Percentiles rank a stretch among this genome's conserved stretches.
These are phyloP conservation scores for Flammula alnicola DNA, from an alignment of 1,284 basidiomycete genomes.

Conservation along the genomic window DNA sequence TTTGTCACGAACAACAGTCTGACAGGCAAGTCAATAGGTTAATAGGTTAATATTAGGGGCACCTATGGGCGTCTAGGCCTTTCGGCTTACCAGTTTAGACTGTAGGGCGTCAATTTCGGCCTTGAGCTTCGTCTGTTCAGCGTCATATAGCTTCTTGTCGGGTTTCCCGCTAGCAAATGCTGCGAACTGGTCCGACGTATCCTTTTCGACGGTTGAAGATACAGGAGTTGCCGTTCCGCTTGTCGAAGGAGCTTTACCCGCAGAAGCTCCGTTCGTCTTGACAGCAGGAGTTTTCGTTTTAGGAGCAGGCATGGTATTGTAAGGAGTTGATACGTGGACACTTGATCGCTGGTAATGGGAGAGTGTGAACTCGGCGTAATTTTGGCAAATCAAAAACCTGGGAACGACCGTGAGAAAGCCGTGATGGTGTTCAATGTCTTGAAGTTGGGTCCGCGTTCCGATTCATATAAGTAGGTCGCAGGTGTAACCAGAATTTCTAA, in stretches of 20 bases:
- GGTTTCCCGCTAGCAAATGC: constrained; percentile 61
- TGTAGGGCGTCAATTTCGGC: constrained; percentile 84
- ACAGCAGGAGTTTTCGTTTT: constrained; percentile 55
- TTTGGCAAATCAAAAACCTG: constrained; percentile 29
- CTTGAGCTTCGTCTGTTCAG: constrained; percentile 84
- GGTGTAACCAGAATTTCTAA: too few relatives aligned
- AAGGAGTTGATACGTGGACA: constrained; percentile 30
- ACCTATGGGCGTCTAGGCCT: neutral
- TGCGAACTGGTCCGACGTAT: constrained; percentile 47
- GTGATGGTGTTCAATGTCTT: neutral
- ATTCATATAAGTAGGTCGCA: too few relatives aligned
- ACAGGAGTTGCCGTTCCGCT: constrained; percentile 56
- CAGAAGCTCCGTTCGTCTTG: constrained; percentile 48
- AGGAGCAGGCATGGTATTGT: constrained; percentile 47
- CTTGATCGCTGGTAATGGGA: constrained; percentile 15
- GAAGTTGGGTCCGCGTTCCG: neutral
- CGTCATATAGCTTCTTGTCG: constrained; percentile 81
- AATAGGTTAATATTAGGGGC: neutral
- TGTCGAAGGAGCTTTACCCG: constrained; percentile 44
- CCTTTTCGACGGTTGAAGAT: constrained; percentile 44
- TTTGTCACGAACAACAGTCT: constrained; percentile 84
- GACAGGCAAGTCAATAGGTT: constrained; percentile 9
- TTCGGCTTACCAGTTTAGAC: constrained; percentile 70
- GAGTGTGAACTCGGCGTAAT: constrained; percentile 24
- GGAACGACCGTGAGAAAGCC: constrained; percentile 31